Conservation (phyloP, 1,139 yeast genomes). For the Diutina mesorugosa region DNA sequence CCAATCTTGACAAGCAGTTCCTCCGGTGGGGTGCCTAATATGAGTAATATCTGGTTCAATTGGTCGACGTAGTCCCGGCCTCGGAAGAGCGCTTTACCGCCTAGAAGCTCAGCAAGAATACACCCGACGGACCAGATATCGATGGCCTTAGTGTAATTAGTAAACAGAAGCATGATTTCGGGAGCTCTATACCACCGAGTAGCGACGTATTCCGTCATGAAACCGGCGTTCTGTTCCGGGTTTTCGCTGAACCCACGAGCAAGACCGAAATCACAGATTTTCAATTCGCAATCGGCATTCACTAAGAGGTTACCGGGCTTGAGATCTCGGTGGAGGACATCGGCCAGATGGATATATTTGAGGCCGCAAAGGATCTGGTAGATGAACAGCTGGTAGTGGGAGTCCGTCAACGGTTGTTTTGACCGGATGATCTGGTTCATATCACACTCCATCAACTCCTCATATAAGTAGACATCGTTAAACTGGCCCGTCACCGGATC, state of each 20-base stretch:
- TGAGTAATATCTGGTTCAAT: slow-evolving; percentile 71
- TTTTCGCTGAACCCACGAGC: slow-evolving; percentile 90
- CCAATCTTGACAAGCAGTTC: slow-evolving; percentile 76
- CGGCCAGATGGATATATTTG: slow-evolving; percentile 91
- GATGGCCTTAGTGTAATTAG: slow-evolving; percentile 88
- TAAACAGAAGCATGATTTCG: slow-evolving; percentile 87
- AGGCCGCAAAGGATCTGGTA: slow-evolving; percentile 90
- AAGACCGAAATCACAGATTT: slow-evolving; percentile 92
- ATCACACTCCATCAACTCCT: slow-evolving; percentile 96
- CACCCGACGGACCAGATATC: slow-evolving; percentile 98
- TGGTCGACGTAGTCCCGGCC: slow-evolving; percentile 97
- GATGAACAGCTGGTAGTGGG: slow-evolving; percentile 85
- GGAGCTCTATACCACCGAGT: slow-evolving; percentile 99
- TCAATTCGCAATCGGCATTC: slow-evolving; percentile 91
- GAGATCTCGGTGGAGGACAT: slow-evolving; percentile 85
- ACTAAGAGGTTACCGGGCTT: slow-evolving; percentile 91
- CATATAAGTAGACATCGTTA: slow-evolving; percentile 85
- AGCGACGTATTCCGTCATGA: slow-evolving; percentile 92
- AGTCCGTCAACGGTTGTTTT: slow-evolving; percentile 87
- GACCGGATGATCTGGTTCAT: slow-evolving; percentile 94
- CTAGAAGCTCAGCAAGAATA: slow-evolving; percentile 83
- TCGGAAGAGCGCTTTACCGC: slow-evolving; percentile 84
- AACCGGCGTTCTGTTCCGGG: slow-evolving; percentile 75
- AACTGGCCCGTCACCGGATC: slow-evolving; percentile 57
- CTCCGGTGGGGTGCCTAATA: slow-evolving; percentile 86